Conservation (phyloP, 768 basidiomycete species). For the Termitomyces sp. region DNA sequence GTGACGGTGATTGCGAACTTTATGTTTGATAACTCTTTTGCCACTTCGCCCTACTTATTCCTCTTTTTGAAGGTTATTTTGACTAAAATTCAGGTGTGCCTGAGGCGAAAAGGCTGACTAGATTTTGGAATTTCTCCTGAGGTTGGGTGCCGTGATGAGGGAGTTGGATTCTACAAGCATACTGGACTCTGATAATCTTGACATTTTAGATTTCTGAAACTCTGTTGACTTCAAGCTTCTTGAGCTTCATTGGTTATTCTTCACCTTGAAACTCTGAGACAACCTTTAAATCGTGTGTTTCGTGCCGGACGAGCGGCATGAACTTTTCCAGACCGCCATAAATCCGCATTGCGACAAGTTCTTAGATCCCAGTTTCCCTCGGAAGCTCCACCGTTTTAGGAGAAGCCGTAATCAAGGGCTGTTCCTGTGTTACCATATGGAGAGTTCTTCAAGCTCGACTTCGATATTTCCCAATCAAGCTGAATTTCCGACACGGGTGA, state of each 20-base stretch:
- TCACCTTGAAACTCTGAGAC: background rate
- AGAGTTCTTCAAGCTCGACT: too few relatives aligned
- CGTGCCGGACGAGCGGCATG: background rate
- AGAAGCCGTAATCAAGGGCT: background rate
- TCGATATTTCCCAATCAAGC: background rate
- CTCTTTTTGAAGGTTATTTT: background rate
- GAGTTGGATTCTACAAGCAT: background rate
- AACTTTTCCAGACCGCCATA: background rate
- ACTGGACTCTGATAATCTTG: background rate
- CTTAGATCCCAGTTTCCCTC: background rate
- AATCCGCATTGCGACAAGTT: background rate
- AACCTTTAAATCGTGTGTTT: background rate
- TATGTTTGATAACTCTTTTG: background rate
- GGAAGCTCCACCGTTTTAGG: background rate
- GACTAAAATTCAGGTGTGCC: background rate
- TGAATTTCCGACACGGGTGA: background rate
- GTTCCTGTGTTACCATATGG: background rate
- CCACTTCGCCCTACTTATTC: too few relatives aligned
- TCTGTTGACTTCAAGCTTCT: background rate
- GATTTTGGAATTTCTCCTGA: too few relatives aligned
- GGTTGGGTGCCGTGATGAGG: background rate
- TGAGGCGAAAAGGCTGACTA: too few relatives aligned
- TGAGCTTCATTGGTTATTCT: background rate
- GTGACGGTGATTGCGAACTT: slow-evolving; percentile 18
- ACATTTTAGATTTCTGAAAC: background rate